Base-by-base conservation (phyloP, 768 basidiomycete genomes). In the Gloeostereum incarnatum region DNA sequence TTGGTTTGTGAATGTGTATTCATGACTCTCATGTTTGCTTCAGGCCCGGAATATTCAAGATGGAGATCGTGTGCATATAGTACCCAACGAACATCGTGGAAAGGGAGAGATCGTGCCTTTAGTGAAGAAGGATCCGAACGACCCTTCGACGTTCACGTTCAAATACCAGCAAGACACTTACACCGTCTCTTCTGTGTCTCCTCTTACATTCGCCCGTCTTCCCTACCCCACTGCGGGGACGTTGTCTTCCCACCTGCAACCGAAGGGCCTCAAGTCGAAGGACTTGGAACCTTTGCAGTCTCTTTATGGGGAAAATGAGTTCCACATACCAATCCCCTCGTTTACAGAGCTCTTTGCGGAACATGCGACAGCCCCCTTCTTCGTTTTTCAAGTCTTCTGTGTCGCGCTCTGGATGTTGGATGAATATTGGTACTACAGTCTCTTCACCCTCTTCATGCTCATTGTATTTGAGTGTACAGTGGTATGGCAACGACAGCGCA, bases 401-500 rank as follows among this genome's bases (percentile, higher is more conserved):
- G 96, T 97, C 1, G 91, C 88, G 0, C 66, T 99, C 7, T 99
- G 96, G 96, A 90, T 86, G 55, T 60, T 99, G 50, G 96, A 99
- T 51, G 96, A 98, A 56, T 99, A 98, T 58, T 97, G 92, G 93
- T 97, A 96, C 58, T 99, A 97, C 68, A 85, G 86, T 40, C 58
- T 99, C 27, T 99, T 99, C 65, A 98, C 96, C 2, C 69, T 93
- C 18, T 97, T 99, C 74, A 99, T 99, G 96, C 70, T 99, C 24
- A 65, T 99, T 33, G 84, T 96, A 45, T 99, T 99, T 54, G 96
- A 99, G 62, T 98, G 93, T 61, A 98, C 96, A 1, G 92, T 96
- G 17, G 94, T 98, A 21, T 98, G 87, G 79, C 96, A 97, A 90
- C 87, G 96, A n/a, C 71, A 97, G 13, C 71, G 78, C 50, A 99